phyloP scores from a whole-genome alignment of 2,329 filamentous ascomycete genomes.

The Aspergillus sp. region DNA sequence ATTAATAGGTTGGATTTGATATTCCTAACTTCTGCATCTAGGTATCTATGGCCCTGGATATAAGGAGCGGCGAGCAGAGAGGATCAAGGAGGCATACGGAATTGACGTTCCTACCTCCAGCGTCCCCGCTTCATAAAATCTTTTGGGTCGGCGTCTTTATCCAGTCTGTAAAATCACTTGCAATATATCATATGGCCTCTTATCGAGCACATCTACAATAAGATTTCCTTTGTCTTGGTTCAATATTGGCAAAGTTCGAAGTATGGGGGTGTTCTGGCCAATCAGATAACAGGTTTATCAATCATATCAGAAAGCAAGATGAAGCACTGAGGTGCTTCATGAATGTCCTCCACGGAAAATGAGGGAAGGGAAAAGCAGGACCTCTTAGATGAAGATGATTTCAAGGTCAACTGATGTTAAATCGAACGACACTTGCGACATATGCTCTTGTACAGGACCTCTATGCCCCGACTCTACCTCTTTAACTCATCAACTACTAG shows the following conservation, averaged over 20 bases:
- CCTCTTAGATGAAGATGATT: too few relatives aligned
- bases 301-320: slow-evolving; percentile 14
- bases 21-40: slow-evolving; percentile 44
- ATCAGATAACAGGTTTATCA: slow-evolving; percentile 35
- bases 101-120: slow-evolving; percentile 75
- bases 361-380: too few relatives aligned
- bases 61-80: slow-evolving; percentile 78
- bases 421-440: too few relatives aligned
- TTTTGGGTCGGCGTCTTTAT: slow-evolving; percentile 28
- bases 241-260: background rate
- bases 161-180: slow-evolving; percentile 35
- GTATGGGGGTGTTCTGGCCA: slow-evolving; percentile 23
- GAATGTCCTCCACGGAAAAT: too few relatives aligned
- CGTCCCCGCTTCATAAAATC: slow-evolving; percentile 45
- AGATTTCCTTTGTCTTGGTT: slow-evolving; percentile 18
- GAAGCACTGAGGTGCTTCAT: background rate
- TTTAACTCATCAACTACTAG: background rate
- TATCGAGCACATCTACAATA: slow-evolving; percentile 25
- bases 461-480: background rate
- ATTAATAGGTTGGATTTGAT: background rate
- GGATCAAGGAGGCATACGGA: slow-evolving; percentile 85
- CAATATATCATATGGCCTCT: slow-evolving; percentile 27
- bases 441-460: too few relatives aligned
- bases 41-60: slow-evolving; percentile 82
- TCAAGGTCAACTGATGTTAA: too few relatives aligned